Base-by-base conservation (phyloP, 2,329 filamentous ascomycete genomes). In the Neopestalotiopsis sp. region DNA sequence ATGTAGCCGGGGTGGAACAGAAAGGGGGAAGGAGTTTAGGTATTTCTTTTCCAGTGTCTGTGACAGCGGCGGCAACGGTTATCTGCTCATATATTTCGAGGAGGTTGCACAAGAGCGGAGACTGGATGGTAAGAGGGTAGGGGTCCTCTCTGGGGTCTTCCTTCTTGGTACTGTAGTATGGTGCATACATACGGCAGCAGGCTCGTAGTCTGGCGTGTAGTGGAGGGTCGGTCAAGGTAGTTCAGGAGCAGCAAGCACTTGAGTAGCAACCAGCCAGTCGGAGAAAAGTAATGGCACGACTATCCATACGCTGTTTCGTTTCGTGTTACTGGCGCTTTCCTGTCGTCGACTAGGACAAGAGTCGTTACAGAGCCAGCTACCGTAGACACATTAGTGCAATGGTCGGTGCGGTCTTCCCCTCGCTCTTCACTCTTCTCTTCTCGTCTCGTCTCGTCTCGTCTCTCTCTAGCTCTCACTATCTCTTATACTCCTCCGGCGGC, bases 61-160 rank as follows among this genome's bases (percentile, higher is more conserved):
- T 52, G 45, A 52, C 45, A 52, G 45, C 45, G 45, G 45, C 45
- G 45, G 30, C 20, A 30, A 34, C 24, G 24, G 57, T 59, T 59
- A 59, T 59, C 57, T 59, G 57, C 24, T 59, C 57, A 59, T 52
- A 59, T 59, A 34, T 34, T 28, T 28, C 57, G 57, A 24, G 30
- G 57, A 30, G 24, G 57, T 59, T 14, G 57, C 24, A 59, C 57
- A 59, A 59, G 57, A 59, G 57, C 57, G 57, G 57, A 59, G 57
- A 58, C 4, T 30, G 28, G 28, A 9, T 59, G 57, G 57, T 59
- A 10, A 13, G 24, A 10, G 57, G 14, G 57, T 59, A 17, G 20
- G 57, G 57, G 56, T 28, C 24, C 24, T 28, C 24, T 28, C 24
- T 28, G 20, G 57, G 57, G 34, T 38, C 34, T 38, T 38, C 34